Conservation (phyloP, 768 basidiomycete genomes). For the Pleurotus cornucopiae region DNA sequence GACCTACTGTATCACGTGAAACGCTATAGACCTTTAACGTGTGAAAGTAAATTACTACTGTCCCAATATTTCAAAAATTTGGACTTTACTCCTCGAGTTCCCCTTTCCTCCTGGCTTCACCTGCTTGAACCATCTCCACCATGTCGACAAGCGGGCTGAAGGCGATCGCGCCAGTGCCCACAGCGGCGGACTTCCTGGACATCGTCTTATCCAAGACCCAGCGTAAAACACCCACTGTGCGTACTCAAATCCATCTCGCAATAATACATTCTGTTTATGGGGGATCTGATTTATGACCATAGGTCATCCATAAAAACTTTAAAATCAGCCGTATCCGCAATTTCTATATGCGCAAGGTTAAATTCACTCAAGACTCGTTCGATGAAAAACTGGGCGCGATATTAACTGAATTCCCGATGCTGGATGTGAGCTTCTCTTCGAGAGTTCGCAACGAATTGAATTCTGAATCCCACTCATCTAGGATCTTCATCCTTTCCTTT, state of each 20-base stretch:
- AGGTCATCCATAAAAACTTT: conserved; percentile 99
- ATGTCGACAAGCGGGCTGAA: conserved; percentile 90
- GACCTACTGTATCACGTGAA: no score
- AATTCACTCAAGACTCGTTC: conserved; percentile 95
- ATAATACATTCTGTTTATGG: background rate
- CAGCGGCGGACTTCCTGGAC: conserved; percentile 90
- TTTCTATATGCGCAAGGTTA: conserved; percentile 99
- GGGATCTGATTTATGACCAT: background rate
- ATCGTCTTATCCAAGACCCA: conserved; percentile 93
- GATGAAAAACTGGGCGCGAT: conserved; percentile 94
- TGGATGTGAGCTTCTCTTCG: conserved; percentile 65
- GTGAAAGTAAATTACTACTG: no score
- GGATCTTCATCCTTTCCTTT: conserved; percentile 95
- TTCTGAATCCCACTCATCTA: conserved; percentile 14
- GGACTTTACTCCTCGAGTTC: background rate
- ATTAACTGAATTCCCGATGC: conserved; percentile 93
- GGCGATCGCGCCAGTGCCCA: conserved; percentile 98
- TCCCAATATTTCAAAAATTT: no score
- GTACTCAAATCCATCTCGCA: conserved; percentile 12
- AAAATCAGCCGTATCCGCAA: conserved; percentile 98
- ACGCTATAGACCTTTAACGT: no score
- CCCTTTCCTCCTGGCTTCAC: conserved; percentile 7
- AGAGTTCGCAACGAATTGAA: background rate
- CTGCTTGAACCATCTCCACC: conserved; percentile 11
- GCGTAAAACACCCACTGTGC: conserved; percentile 93